Percentiles rank a stretch among this genome's conserved stretches.
phyloP scores from a whole-genome alignment of 2,329 filamentous ascomycete genomes.

The Setomelanomma holmii region DNA sequence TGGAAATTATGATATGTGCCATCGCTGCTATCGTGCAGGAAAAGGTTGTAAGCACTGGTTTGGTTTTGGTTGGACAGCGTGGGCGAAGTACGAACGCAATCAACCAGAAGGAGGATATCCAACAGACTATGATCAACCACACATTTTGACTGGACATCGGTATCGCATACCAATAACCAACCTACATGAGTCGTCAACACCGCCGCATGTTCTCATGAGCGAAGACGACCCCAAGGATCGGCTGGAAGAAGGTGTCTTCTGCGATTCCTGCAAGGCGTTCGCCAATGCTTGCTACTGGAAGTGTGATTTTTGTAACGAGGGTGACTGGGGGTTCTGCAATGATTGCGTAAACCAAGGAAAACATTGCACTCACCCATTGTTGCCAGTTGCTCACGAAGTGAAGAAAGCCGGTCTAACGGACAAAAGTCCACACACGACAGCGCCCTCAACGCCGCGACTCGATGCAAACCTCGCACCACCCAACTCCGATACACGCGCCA shows the following conservation, averaged over 20 bases:
- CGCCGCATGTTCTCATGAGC: conserved; percentile 54
- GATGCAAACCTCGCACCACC: conserved; percentile 31
- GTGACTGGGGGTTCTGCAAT: conserved; percentile 95
- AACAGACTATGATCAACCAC: conserved; percentile 55
- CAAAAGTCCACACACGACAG: conserved; percentile 14
- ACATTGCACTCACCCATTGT: conserved; percentile 80
- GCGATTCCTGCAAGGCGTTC: conserved; percentile 74
- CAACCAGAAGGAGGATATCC: conserved; percentile 52
- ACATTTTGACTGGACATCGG: conserved; percentile 58
- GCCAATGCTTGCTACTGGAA: conserved; percentile 90
- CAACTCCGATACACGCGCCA: conserved; percentile 32
- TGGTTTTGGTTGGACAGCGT: conserved; percentile 80
- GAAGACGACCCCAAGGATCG: conserved; percentile 71
- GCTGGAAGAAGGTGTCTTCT: conserved; percentile 83
- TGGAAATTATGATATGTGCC: conserved; percentile 80
- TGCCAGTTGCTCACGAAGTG: conserved; percentile 73
- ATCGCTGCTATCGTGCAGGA: conserved; percentile 77
- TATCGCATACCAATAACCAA: conserved; percentile 46
- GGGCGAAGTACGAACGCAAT: conserved; percentile 66
- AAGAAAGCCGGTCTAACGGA: conserved; percentile 19
- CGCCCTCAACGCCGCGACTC: conserved; percentile 24
- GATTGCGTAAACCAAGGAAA: conserved; percentile 82
- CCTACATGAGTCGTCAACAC: conserved; percentile 27
- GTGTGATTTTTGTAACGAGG: conserved; percentile 85
- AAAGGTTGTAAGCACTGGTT: conserved; percentile 87